Conservation (phyloP, 495 filamentous ascomycete species). For the Wilcoxina mikolae region DNA sequence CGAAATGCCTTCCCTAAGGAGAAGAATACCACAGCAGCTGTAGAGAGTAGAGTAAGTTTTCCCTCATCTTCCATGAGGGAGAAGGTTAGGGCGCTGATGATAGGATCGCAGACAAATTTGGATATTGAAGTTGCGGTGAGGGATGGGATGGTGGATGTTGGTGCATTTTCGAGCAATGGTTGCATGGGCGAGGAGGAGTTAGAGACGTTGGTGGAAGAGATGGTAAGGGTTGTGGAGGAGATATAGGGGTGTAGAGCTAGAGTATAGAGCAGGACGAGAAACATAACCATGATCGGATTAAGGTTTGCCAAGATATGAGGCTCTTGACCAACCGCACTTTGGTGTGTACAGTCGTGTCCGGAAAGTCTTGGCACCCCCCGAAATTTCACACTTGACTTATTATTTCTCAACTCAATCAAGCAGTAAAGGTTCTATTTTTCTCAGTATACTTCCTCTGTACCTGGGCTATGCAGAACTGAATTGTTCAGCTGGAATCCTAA, state of each 20-base stretch:
- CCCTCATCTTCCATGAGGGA: background rate
- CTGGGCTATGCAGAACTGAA: too few relatives aligned
- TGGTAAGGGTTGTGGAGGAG: background rate
- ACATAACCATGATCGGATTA: too few relatives aligned
- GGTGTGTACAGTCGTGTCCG: background rate
- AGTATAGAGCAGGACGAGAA: background rate
- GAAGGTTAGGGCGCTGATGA: background rate
- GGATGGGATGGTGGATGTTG: constrained; percentile 28
- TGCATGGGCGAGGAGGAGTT: constrained; percentile 22
- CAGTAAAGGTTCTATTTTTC: too few relatives aligned
- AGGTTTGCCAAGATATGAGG: background rate
- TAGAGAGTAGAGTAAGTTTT: constrained; percentile 11
- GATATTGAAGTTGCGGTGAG: constrained; percentile 31
- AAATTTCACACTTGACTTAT: too few relatives aligned
- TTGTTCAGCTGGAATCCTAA: too few relatives aligned
- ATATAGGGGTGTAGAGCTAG: background rate
- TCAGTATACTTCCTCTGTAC: too few relatives aligned
- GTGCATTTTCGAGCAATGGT: constrained; percentile 28
- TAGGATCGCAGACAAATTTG: constrained; percentile 28
- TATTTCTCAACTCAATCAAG: too few relatives aligned
- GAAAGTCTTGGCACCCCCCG: background rate
- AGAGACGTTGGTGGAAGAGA: constrained; percentile 5
- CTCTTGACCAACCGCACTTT: background rate
- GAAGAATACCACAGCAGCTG: constrained; percentile 3
- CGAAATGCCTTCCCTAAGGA: background rate